phyloP scores from a whole-genome alignment of 306 rosid genomes.

The Mucuna pruriens region DNA sequence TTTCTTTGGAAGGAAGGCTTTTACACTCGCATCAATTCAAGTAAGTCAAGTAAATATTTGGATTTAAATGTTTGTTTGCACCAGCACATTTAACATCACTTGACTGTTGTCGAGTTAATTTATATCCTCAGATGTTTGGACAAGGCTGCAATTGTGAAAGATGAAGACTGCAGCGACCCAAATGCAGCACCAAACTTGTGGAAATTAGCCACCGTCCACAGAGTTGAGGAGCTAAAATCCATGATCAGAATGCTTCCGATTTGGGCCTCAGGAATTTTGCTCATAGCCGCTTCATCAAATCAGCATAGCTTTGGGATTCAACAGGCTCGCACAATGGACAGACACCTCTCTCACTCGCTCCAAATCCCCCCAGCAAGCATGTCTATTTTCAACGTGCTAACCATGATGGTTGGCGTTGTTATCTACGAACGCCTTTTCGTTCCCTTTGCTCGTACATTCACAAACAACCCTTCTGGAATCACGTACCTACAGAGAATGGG shows the following conservation, averaged over 20 bases:
- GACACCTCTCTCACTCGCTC: constrained; percentile 53
- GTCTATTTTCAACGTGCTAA: constrained; percentile 57
- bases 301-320: constrained; percentile 59
- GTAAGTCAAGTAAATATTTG: constrained; percentile 41
- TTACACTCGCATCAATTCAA: constrained; percentile 59
- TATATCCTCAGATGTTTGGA: constrained; percentile 61
- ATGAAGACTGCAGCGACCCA: constrained; percentile 33
- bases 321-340: constrained; percentile 80
- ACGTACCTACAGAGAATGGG: constrained; percentile 48
- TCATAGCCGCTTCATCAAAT: constrained; percentile 57
- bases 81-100: not conserved
- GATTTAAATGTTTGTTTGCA: not conserved
- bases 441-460: constrained; percentile 58
- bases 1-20: constrained; percentile 64
- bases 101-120: not conserved
- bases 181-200: constrained; percentile 58
- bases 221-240: constrained; percentile 80
- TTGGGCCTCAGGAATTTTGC: constrained; percentile 69
- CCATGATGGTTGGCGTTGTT: constrained; percentile 60
- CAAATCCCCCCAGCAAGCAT: constrained; percentile 69
- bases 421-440: constrained; percentile 70
- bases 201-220: constrained; percentile 70
- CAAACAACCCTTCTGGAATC: constrained; percentile 63
- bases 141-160: constrained; percentile 64
- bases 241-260: constrained; percentile 76